phyloP scores from a whole-genome alignment of 2,329 filamentous ascomycete genomes.

The Diaporthe sp. region DNA sequence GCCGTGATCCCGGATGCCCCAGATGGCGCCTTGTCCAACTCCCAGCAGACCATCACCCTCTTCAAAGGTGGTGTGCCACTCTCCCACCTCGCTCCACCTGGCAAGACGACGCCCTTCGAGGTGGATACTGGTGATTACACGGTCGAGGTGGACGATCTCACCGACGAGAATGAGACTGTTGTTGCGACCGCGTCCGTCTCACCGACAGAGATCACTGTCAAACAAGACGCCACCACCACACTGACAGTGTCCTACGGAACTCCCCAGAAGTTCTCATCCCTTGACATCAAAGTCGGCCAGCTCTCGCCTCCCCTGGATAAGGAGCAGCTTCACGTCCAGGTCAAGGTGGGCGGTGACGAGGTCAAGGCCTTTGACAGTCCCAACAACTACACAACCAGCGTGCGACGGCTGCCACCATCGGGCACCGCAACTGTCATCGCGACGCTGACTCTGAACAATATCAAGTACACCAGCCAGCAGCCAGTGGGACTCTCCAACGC shows the following conservation, averaged over 20 bases:
- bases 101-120: neutral
- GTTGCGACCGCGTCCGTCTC: neutral
- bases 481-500: neutral
- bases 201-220: neutral
- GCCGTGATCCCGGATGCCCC: neutral
- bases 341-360: neutral
- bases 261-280: neutral
- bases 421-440: neutral
- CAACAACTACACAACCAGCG: slow-evolving; percentile 8
- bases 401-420: neutral
- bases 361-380: slow-evolving; percentile 7
- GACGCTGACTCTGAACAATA: neutral
- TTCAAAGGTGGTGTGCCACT: neutral
- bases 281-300: neutral
- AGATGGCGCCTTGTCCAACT: neutral
- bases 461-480: neutral
- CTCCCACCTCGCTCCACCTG: neutral
- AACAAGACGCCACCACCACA: neutral
- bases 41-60: neutral
- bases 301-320: neutral
- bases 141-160: neutral
- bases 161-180: neutral
- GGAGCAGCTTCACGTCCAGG: neutral
- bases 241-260: neutral
- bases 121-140: neutral